Conservation (phyloP, 768 basidiomycete species). For the Amanita inopinata region DNA sequence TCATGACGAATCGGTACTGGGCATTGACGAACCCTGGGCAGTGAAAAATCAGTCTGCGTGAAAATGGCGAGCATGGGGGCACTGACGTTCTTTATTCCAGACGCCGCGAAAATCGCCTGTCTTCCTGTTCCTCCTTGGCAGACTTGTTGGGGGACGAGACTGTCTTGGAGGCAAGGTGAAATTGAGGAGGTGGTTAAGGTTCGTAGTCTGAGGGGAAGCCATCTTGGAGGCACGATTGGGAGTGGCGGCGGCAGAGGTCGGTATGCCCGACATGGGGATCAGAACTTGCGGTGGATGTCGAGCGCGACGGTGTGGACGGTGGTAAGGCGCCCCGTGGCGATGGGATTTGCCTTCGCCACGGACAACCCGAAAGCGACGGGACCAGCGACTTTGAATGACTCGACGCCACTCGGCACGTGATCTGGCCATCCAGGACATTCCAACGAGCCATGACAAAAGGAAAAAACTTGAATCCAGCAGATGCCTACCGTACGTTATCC, state of each 20-base stretch:
- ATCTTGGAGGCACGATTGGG: conserved; percentile 61
- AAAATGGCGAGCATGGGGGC: conserved; percentile 10
- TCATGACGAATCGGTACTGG: conserved; percentile 93
- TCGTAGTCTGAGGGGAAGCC: conserved; percentile 49
- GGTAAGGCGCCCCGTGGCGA: conserved; percentile 33
- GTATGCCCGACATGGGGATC: conserved; percentile 27
- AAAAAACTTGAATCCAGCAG: conserved; percentile 88
- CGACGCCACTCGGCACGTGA: conserved; percentile 14
- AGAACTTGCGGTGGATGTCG: conserved; percentile 3
- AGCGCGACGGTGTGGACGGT: conserved; percentile 19
- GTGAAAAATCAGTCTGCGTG: conserved; percentile 11
- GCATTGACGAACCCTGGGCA: conserved; percentile 87
- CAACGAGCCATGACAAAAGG: conserved; percentile 61
- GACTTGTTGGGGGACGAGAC: conserved; percentile 39
- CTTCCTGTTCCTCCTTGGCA: conserved; percentile 72
- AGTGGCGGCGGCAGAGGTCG: conserved; percentile 24
- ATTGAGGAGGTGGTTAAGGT: conserved; percentile 81
- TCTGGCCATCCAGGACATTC: background rate
- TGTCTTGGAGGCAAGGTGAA: conserved; percentile 90
- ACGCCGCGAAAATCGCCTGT: conserved; percentile 50
- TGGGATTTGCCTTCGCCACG: conserved; percentile 32
- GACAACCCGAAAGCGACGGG: conserved; percentile 14
- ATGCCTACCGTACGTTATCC: conserved; percentile 66
- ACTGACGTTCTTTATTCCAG: conserved; percentile 92
- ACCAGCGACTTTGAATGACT: conserved; percentile 26